A percentile compares a stretch with the other conserved stretches of the same genome.
phyloP scores from a whole-genome alignment of 495 filamentous ascomycete species.

The Cercophora scortea region DNA sequence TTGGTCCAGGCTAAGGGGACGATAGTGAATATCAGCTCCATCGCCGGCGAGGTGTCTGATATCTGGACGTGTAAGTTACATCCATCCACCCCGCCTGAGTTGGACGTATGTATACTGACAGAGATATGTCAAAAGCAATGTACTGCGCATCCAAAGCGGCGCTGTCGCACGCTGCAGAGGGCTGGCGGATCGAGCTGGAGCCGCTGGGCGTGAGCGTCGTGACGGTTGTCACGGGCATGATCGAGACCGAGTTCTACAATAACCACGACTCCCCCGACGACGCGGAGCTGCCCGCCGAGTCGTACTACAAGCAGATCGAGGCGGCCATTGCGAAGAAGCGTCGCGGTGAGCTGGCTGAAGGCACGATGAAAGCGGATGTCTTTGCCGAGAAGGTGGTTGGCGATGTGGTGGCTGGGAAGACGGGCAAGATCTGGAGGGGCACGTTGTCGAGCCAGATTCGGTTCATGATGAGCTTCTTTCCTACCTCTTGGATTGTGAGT shows the following conservation, averaged over 20 bases:
- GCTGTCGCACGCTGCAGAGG: conserved; percentile 33
- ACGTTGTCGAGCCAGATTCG: neutral
- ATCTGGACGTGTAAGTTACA: conserved; percentile 6
- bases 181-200: conserved; percentile 44
- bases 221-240: conserved; percentile 22
- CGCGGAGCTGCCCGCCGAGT: neutral
- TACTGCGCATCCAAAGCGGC: conserved; percentile 52
- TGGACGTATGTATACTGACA: no score
- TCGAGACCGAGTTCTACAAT: conserved; percentile 6
- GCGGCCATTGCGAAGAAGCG: neutral
- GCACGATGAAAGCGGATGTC: neutral
- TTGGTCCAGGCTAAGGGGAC: conserved; percentile 38
- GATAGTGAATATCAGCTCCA: conserved; percentile 40
- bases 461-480: neutral
- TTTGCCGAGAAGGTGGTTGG: conserved; percentile 7
- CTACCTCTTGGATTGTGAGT: no score
- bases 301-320: neutral
- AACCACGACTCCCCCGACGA: neutral
- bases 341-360: neutral
- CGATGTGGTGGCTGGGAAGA: conserved; percentile 10
- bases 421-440: neutral
- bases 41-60: conserved; percentile 26
- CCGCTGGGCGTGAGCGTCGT: conserved; percentile 39
- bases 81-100: no score
- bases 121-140: conserved; percentile 22